Conservation (phyloP, 306 rosid species). For the Arachis stenosperma region DNA sequence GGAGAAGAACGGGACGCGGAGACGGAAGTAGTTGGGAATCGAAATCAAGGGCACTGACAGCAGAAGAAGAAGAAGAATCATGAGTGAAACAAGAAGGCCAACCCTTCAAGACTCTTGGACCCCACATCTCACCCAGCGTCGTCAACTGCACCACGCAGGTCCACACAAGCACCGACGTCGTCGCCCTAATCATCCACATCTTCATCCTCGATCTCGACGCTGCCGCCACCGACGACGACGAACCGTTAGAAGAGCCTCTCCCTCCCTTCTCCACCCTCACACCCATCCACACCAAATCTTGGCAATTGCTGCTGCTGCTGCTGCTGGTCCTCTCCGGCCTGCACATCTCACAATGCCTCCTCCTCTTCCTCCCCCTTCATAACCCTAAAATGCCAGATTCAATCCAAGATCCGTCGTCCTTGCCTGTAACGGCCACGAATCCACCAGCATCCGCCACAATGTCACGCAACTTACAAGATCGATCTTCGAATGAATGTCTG, state of each 20-base stretch:
- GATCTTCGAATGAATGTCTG: background rate
- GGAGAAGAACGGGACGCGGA: slow-evolving; percentile 63
- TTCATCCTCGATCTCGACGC: slow-evolving; percentile 74
- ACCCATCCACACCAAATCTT: slow-evolving; percentile 65
- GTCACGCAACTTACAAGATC: too few relatives aligned
- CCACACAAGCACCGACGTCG: slow-evolving; percentile 87
- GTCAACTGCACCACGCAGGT: slow-evolving; percentile 92
- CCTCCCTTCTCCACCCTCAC: slow-evolving; percentile 60
- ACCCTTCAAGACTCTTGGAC: slow-evolving; percentile 94
- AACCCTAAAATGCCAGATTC: slow-evolving; percentile 38
- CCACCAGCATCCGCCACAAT: background rate
- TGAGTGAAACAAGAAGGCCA: slow-evolving; percentile 96
- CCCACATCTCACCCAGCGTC: slow-evolving; percentile 91
- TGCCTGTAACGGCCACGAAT: slow-evolving; percentile 27
- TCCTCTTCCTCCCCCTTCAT: background rate
- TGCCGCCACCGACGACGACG: background rate
- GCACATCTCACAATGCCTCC: slow-evolving; percentile 52
- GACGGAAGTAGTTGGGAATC: slow-evolving; percentile 37
- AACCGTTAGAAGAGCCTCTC: slow-evolving; percentile 35
- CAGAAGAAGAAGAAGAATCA: slow-evolving; percentile 51
- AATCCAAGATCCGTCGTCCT: slow-evolving; percentile 42
- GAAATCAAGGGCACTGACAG: slow-evolving; percentile 38
- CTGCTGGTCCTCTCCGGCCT: slow-evolving; percentile 42
- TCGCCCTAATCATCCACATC: slow-evolving; percentile 93
- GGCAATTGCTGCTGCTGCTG: slow-evolving; percentile 32